Conservation (phyloP, 768 basidiomycete genomes). For the Tylopilus balloui region DNA sequence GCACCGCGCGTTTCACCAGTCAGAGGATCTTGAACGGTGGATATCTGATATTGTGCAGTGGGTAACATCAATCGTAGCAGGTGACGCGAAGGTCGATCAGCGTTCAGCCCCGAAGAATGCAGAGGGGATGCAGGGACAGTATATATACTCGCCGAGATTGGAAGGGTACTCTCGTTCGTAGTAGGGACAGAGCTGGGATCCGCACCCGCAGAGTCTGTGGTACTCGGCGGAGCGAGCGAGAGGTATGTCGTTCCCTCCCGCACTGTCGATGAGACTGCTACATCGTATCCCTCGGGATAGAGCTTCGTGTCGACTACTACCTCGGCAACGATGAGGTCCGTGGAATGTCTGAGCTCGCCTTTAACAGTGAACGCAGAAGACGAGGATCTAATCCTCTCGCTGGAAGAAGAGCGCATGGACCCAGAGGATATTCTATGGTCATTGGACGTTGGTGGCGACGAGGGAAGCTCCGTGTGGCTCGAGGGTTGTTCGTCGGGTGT, state of each 20-base stretch:
- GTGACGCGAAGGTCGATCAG: constrained; percentile 57
- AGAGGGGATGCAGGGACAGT: constrained; percentile 80
- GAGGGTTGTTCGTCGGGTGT: constrained; percentile 14
- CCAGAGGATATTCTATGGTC: constrained; percentile 19
- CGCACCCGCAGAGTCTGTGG: neutral
- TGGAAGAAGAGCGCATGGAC: constrained; percentile 31
- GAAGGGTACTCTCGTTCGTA: constrained; percentile 34
- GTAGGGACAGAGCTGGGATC: neutral
- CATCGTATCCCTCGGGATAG: constrained; percentile 71
- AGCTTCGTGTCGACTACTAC: constrained; percentile 77
- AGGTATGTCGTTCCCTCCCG: constrained; percentile 38
- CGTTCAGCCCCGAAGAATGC: constrained; percentile 65
- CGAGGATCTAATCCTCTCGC: constrained; percentile 29
- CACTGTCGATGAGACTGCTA: constrained; percentile 43
- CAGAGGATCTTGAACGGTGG: constrained; percentile 76
- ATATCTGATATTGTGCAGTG: constrained; percentile 74
- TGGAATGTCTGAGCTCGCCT: constrained; percentile 55
- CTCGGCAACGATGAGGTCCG: constrained; percentile 75
- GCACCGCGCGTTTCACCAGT: constrained; percentile 61
- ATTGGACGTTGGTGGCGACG: constrained; percentile 25
- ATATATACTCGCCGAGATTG: constrained; percentile 56
- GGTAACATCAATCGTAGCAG: constrained; percentile 75
- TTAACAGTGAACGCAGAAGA: constrained; percentile 59
- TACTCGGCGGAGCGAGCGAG: constrained; percentile 26
- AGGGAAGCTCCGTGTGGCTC: constrained; percentile 10